Percentiles rank a stretch among this genome's conserved stretches.
phyloP scores from a whole-genome alignment of 768 basidiomycete genomes.

The Leucocoprinus leucothites region DNA sequence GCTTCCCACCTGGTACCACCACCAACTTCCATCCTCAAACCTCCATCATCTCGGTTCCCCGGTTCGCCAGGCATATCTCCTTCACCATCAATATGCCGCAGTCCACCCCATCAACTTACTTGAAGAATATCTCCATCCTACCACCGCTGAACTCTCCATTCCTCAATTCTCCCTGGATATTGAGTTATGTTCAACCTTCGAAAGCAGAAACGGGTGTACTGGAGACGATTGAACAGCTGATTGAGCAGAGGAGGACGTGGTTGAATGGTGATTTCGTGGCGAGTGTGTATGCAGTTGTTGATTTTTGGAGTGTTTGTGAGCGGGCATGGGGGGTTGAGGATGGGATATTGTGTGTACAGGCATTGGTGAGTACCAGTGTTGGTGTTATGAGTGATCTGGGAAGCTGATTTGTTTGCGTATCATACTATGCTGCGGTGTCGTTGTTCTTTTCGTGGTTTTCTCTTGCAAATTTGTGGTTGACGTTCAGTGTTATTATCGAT shows the following conservation, averaged over 20 bases:
- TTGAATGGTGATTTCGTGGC: constrained; percentile 94
- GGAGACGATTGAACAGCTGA: constrained; percentile 85
- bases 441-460: no score
- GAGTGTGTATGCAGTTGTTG: constrained; percentile 68
- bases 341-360: constrained; percentile 95
- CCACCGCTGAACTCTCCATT: neutral
- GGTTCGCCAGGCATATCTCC: neutral
- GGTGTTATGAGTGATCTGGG: neutral
- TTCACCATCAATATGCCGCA: neutral
- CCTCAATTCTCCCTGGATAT: constrained; percentile 54
- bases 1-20: neutral
- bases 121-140: neutral
- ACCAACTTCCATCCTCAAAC: neutral
- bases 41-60: neutral
- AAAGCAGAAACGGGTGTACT: constrained; percentile 95
- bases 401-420: neutral
- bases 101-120: neutral
- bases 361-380: constrained; percentile 52
- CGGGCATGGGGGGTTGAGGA: constrained; percentile 80
- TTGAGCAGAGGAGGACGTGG: constrained; percentile 94
- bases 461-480: no score
- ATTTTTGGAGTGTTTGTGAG: constrained; percentile 89
- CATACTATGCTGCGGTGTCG: constrained; percentile 84
- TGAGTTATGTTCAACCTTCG: constrained; percentile 90
- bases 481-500: constrained; percentile 91